Evolutionary conservation across 305 asterid genomes (phyloP).

Genomic region (Euphrasia arctica): DNA sequence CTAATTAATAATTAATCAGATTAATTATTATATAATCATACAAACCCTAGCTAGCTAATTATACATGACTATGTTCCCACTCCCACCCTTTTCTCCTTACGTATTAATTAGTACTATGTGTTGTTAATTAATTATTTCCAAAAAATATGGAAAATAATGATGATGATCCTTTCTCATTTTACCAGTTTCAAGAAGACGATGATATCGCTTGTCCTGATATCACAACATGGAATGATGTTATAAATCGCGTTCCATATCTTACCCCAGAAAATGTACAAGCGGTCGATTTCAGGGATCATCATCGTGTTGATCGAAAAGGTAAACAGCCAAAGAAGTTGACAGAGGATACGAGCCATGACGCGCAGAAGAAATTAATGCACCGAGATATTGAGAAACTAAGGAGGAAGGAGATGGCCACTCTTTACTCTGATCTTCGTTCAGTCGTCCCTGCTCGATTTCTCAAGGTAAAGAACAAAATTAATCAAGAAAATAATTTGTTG

Average conservation of each 20-base stretch:
- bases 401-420: conserved; percentile 34
- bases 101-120: too few species aligned
- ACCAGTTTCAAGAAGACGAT: conserved; percentile 17
- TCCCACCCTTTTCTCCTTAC: too few species aligned
- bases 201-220: conserved; percentile 1
- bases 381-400: conserved; percentile 35
- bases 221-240: conserved; percentile 10
- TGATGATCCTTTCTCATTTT: background rate
- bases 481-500: background rate
- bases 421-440: conserved; percentile 30
- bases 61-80: too few species aligned
- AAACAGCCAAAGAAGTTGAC: background rate
- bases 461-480: conserved; percentile 20
- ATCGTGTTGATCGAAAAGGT: background rate
- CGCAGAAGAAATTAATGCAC: conserved; percentile 23
- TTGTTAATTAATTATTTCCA: background rate
- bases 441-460: conserved; percentile 28
- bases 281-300: background rate
- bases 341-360: too few species aligned
- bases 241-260: conserved; percentile 3
- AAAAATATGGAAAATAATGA: conserved; percentile 12
- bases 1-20: conserved; percentile 10
- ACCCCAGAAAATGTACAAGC: background rate
- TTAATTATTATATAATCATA: background rate
- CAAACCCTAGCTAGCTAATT: conserved; percentile 9